Percentiles rank a stretch among this genome's conserved stretches.
phyloP scores from a whole-genome alignment of 768 basidiomycete species.

The Termitomyces sp. region DNA sequence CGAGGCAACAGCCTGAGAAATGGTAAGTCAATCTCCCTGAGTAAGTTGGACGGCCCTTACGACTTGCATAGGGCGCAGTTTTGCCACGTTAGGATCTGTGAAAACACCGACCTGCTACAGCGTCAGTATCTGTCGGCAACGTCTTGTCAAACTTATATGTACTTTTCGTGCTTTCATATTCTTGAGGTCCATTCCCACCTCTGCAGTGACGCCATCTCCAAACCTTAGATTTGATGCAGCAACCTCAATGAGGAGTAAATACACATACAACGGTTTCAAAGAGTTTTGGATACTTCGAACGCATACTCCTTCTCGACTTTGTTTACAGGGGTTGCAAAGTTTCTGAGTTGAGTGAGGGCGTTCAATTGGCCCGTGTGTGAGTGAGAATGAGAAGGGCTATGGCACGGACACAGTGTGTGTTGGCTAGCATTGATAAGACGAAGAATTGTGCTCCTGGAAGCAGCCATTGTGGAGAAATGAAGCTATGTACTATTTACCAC shows the following conservation, averaged over 20 bases:
- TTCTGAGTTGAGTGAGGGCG: conserved; percentile 61
- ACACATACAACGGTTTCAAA: background rate
- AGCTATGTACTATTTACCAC: background rate
- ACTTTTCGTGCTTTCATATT: conserved; percentile 91
- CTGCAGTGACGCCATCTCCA: conserved; percentile 84
- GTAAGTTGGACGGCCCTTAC: conserved; percentile 37
- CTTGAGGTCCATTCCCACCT: conserved; percentile 92
- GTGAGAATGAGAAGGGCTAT: conserved; percentile 52
- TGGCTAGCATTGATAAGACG: conserved; percentile 77
- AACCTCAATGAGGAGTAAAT: conserved; percentile 41
- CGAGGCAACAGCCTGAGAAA: conserved; percentile 63
- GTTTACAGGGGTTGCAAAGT: conserved; percentile 76
- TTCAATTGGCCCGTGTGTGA: conserved; percentile 41
- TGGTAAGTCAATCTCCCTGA: background rate
- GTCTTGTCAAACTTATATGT: conserved; percentile 1
- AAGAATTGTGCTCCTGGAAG: conserved; percentile 59
- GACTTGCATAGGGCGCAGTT: conserved; percentile 77
- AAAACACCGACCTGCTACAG: conserved; percentile 84
- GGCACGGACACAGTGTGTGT: conserved; percentile 76
- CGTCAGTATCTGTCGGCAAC: background rate
- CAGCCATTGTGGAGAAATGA: conserved; percentile 32
- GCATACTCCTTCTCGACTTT: conserved; percentile 82
- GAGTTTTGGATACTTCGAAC: conserved; percentile 60
- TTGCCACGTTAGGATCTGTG: conserved; percentile 84
- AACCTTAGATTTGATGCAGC: conserved; percentile 87